These are phyloP conservation scores for Candida taoyuanica DNA, from an alignment of 805 yeast species.

Conservation along the genomic window DNA sequence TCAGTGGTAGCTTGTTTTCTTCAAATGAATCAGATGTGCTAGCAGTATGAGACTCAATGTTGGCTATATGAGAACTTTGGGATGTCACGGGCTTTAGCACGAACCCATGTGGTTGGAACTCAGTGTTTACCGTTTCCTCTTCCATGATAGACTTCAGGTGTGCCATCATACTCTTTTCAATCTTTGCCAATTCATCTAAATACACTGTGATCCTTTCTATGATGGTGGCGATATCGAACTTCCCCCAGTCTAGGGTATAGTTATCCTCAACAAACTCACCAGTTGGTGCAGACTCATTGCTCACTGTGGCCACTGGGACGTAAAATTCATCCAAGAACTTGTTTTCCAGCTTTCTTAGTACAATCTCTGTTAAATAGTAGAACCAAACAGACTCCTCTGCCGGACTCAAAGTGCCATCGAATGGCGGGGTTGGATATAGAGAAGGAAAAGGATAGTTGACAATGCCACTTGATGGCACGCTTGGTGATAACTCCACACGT, in stretches of 20 bases:
- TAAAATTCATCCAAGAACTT: constrained; percentile 23
- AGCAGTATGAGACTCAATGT: not conserved
- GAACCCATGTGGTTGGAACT: constrained; percentile 22
- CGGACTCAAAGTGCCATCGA: constrained; percentile 14
- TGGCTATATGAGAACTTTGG: not conserved
- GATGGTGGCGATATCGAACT: constrained; percentile 11
- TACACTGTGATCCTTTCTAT: constrained; percentile 9
- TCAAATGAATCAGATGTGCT: too few relatives aligned
- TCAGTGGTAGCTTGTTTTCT: constrained; percentile 4
- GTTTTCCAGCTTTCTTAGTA: constrained; percentile 24
- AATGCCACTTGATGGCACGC: constrained; percentile 24
- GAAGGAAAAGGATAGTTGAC: constrained; percentile 23
- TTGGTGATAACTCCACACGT: constrained; percentile 25
- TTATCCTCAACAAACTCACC: constrained; percentile 15
- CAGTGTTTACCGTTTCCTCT: constrained; percentile 12
- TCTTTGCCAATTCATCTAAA: constrained; percentile 18
- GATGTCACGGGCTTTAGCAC: constrained; percentile 13
- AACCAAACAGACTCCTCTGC: constrained; percentile 25
- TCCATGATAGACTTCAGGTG: constrained; percentile 15
- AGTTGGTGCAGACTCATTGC: constrained; percentile 4
- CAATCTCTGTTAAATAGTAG: constrained; percentile 24
- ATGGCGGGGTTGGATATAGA: constrained; percentile 23
- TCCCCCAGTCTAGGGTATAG: constrained; percentile 19
- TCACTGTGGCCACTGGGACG: constrained; percentile 12
- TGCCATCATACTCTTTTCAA: constrained; percentile 17